A percentile compares a stretch with the other conserved stretches of the same genome.
Evolutionary conservation across 2,329 filamentous ascomycete species (phyloP).

Genomic region (Cercospora nicotianae): DNA sequence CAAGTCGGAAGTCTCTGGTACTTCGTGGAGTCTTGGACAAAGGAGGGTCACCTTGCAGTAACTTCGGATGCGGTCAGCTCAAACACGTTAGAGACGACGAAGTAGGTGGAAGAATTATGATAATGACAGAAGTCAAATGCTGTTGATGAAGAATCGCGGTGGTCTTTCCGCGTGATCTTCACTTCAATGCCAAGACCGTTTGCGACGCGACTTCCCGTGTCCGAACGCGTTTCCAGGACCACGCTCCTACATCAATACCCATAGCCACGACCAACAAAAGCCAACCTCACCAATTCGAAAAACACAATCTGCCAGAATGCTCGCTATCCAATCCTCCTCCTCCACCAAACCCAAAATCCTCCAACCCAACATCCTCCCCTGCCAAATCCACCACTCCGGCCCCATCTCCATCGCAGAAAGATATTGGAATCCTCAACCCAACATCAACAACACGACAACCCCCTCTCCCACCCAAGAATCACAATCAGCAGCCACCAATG

Average conservation of each 20-base stretch:
- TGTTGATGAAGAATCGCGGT: neutral
- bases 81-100: too few species aligned
- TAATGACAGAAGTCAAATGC: neutral
- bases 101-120: too few species aligned
- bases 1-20: too few species aligned
- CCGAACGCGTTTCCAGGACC: neutral
- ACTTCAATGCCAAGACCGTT: neutral
- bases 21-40: too few species aligned
- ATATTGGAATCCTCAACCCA: slow-evolving; percentile 63
- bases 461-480: neutral
- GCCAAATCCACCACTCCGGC: slow-evolving; percentile 76
- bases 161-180: neutral
- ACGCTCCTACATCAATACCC: neutral
- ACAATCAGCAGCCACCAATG: slow-evolving; percentile 12
- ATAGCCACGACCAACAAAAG: neutral
- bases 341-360: slow-evolving; percentile 40
- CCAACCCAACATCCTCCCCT: slow-evolving; percentile 74
- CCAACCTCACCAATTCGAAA: neutral
- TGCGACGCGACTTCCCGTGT: neutral
- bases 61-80: too few species aligned
- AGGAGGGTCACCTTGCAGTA: too few species aligned
- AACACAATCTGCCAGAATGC: slow-evolving; percentile 39
- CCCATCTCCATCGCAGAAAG: slow-evolving; percentile 61
- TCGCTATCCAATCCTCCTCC: slow-evolving; percentile 43
- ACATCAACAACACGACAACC: slow-evolving; percentile 38